Evolutionary conservation across 768 basidiomycete genomes (phyloP).

Genomic region (Butyriboletus loyo): DNA sequence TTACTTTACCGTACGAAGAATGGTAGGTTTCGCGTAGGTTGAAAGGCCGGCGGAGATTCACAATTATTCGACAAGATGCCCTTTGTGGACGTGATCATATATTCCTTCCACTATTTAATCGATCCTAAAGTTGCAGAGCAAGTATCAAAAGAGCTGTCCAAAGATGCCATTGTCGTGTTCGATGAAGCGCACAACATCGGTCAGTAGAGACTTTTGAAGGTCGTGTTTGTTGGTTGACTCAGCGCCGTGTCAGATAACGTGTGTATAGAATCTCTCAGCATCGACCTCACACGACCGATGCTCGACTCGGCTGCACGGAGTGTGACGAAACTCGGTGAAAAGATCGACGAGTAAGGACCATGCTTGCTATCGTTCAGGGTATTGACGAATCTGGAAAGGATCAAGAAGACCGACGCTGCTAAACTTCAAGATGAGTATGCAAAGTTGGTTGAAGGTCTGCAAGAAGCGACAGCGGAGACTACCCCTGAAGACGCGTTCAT

Average conservation of each 20-base stretch:
- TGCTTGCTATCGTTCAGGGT: not conserved
- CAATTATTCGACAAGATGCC: conserved; percentile 66
- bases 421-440: conserved; percentile 97
- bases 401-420: conserved; percentile 89
- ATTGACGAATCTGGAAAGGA: conserved; percentile 46
- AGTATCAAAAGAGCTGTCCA: conserved; percentile 96
- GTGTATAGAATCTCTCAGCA: conserved; percentile 96
- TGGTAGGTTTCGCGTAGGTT: conserved; percentile 56
- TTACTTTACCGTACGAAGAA: conserved; percentile 93
- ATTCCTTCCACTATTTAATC: conserved; percentile 97
- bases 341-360: conserved; percentile 84
- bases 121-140: conserved; percentile 99
- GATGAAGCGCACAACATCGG: conserved; percentile 99
- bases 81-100: conserved; percentile 94
- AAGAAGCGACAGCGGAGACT: conserved; percentile 61
- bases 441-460: conserved; percentile 89
- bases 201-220: conserved; percentile 32
- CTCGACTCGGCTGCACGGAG: conserved; percentile 90
- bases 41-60: not conserved
- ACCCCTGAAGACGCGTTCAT: conserved; percentile 78
- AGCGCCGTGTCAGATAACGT: conserved; percentile 71
- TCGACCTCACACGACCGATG: conserved; percentile 97
- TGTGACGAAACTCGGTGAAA: conserved; percentile 79
- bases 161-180: conserved; percentile 98
- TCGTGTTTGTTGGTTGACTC: not conserved